A percentile compares a stretch with the other conserved stretches of the same genome.
Evolutionary conservation across 805 yeast species (phyloP).

Genomic region (Lipomyces kockii): DNA sequence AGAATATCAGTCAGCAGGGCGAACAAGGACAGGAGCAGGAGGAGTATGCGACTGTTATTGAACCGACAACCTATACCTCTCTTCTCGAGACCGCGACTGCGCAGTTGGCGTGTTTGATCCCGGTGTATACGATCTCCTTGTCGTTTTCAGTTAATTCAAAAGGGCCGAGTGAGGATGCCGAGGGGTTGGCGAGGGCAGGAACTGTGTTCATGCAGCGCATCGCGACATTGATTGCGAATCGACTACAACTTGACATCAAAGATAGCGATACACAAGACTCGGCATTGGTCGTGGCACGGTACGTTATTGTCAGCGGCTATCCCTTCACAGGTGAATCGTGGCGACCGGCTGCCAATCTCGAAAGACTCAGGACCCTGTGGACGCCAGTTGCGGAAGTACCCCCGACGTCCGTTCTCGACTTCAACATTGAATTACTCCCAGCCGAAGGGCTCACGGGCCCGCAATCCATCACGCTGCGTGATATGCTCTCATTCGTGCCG

Average conservation of each 20-base stretch:
- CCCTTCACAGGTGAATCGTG: constrained; percentile 19
- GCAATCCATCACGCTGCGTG: constrained; percentile 11
- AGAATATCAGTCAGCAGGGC: constrained; percentile 1
- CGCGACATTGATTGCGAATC: constrained; percentile 22
- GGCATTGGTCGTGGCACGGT: constrained; percentile 27
- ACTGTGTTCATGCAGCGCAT: constrained; percentile 27
- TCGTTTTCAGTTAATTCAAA: constrained; percentile 13
- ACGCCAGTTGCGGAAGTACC: not conserved
- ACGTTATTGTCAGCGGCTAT: constrained; percentile 27
- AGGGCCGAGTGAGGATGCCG: constrained; percentile 9
- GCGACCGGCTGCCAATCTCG: constrained; percentile 22
- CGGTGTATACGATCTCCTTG: constrained; percentile 29
- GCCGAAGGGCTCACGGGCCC: constrained; percentile 8
- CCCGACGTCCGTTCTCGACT: constrained; percentile 5
- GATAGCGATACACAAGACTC: constrained; percentile 19
- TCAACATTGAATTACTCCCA: constrained; percentile 9
- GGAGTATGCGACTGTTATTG: constrained; percentile 34
- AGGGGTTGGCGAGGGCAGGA: constrained; percentile 17
- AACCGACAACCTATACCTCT: constrained; percentile 33
- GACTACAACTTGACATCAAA: constrained; percentile 13
- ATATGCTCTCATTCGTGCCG: constrained; percentile 17
- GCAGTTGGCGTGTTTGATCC: constrained; percentile 30
- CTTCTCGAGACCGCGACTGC: constrained; percentile 35
- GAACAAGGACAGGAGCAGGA: constrained; percentile 8
- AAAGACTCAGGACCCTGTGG: constrained; percentile 26